Conservation (phyloP, 768 basidiomycete species). For the Termitomyces sp. region DNA sequence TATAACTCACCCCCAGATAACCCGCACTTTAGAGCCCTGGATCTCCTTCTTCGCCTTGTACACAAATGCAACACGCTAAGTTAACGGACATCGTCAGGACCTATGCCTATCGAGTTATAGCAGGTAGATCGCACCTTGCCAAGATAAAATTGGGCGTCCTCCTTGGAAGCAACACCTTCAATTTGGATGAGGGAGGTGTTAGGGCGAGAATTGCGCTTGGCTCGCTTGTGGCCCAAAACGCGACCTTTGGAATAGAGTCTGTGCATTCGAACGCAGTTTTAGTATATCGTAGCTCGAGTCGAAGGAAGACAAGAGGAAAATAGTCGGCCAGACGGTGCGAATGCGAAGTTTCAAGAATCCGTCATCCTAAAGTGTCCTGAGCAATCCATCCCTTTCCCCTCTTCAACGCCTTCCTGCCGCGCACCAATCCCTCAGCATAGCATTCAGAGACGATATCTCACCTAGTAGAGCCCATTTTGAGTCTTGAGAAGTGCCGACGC, state of each 20-base stretch:
- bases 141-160: slow-evolving; percentile 96
- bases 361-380: slow-evolving; percentile 16
- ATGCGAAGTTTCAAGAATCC: slow-evolving; percentile 1
- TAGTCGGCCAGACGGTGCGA: not conserved
- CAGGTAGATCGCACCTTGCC: slow-evolving; percentile 74
- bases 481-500: slow-evolving; percentile 41
- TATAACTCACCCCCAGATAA: slow-evolving; percentile 89
- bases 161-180: slow-evolving; percentile 90
- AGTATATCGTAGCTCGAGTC: slow-evolving; percentile 5
- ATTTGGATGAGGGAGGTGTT: slow-evolving; percentile 97
- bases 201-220: slow-evolving; percentile 93
- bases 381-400: slow-evolving; percentile 41
- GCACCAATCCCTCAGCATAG: slow-evolving; percentile 11
- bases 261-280: slow-evolving; percentile 14
- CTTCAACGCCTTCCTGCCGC: slow-evolving; percentile 10
- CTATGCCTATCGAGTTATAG: not conserved
- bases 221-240: slow-evolving; percentile 96
- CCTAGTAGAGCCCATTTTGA: slow-evolving; percentile 80
- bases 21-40: slow-evolving; percentile 91
- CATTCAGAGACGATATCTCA: slow-evolving; percentile 34
- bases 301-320: not conserved
- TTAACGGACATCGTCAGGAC: not conserved
- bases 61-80: slow-evolving; percentile 91
- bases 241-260: slow-evolving; percentile 97
- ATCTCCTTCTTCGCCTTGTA: slow-evolving; percentile 96